A percentile compares a stretch with the other conserved stretches of the same genome.
Evolutionary conservation across 2,329 filamentous ascomycete genomes (phyloP).

Genomic region (Niveomyces coronatus): DNA sequence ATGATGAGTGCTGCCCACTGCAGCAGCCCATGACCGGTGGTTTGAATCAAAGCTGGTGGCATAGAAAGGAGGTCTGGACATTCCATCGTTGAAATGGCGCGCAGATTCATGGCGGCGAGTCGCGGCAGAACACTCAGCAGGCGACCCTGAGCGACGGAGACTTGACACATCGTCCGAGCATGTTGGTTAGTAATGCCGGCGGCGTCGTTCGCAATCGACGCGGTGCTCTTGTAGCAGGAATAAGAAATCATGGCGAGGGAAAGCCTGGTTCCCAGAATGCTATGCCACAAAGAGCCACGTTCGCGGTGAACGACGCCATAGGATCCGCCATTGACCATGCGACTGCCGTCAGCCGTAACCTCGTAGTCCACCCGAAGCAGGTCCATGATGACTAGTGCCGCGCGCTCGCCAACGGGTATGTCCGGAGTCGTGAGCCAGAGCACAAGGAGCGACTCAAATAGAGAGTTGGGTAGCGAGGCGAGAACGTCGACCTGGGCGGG

Average conservation of each 20-base stretch:
- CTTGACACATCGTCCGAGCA: conserved; percentile 26
- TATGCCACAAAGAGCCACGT: conserved; percentile 43
- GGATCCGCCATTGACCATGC: conserved; percentile 19
- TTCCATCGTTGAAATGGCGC: conserved; percentile 26
- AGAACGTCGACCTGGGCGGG: conserved; percentile 41
- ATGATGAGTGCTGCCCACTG: conserved; percentile 42
- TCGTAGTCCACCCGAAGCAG: conserved; percentile 47
- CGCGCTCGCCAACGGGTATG: conserved; percentile 31
- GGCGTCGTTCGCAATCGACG: conserved; percentile 16
- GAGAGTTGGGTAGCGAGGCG: conserved; percentile 34
- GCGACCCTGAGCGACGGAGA: conserved; percentile 42
- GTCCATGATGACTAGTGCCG: conserved; percentile 38
- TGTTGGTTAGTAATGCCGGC: neutral
- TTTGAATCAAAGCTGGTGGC: conserved; percentile 13
- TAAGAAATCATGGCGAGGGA: conserved; percentile 35
- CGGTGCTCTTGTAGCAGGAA: conserved; percentile 23
- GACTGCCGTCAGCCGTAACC: conserved; percentile 17
- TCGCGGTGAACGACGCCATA: conserved; percentile 28
- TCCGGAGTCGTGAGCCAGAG: conserved; percentile 26
- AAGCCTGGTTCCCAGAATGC: conserved; percentile 36
- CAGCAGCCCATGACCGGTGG: conserved; percentile 30
- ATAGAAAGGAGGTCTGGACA: conserved; percentile 25
- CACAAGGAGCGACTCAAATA: conserved; percentile 38
- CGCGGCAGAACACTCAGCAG: conserved; percentile 41
- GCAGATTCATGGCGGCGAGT: conserved; percentile 36